Evolutionary conservation across 2,329 filamentous ascomycete species (phyloP), one percentile per base, ranked within the genome.

Genomic region (Fusarium sp.): DNA sequence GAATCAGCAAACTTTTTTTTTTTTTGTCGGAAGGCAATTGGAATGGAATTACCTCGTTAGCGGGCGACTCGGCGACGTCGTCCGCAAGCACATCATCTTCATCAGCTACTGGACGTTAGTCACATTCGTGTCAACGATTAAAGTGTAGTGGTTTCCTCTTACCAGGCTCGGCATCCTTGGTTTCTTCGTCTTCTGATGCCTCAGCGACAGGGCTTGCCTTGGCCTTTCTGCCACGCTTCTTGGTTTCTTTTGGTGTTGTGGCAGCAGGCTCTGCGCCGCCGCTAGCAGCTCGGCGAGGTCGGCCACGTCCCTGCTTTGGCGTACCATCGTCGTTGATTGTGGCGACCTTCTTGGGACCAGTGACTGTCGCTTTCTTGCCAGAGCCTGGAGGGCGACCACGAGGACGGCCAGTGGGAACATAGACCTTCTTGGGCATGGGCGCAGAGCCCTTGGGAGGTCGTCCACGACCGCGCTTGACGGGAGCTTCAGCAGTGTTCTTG

Each of bases 331-430:
- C 53, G 18, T 56, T 40, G 11, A 45, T 36, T 23, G 58, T 42
- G 18, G 41, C 35, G 14, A 45, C 49, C 23, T 36, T 61, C 36
- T 67, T 58, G 25, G 50, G 45, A 21, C 56, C 69, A 42, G 66
- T 39, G 50, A 59, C 36, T 49, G 56, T 21, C 49, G 53, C 46
- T 54, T 60, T 63, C 65, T 77, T 78, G 75, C 60, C 76, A 61
- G 74, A 78, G 68, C 82, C 83, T 57, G 79, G 79, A 37, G 83
- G 83, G 11, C 83, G 80, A 27, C 83, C 83, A n/a, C 83, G 81
- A 39, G 81, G 81, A n/a, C 80, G 78, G 31, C 83, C 82, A 2
- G 77, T 79, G 23, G 81, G 78, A 5, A 73, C 76, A 35, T 80
- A 78, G 49, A 74, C 48, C 65, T 76, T 61, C 56, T 61, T 61